Conservation (phyloP, 202 grass and related monocot genomes). For the Hordeum pubiflorum region DNA sequence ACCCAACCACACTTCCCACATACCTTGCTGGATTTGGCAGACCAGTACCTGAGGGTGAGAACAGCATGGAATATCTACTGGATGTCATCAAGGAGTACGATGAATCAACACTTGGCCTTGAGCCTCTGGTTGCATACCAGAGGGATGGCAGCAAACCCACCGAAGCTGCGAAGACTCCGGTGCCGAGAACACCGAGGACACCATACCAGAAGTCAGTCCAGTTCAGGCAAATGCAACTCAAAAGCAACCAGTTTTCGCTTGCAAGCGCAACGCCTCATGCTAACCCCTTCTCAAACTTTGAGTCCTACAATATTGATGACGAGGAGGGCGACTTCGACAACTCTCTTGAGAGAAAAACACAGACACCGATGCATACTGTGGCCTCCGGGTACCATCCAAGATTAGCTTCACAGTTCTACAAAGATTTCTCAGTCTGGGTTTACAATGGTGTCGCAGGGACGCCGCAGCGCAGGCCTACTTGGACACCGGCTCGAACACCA, state of each 20-base stretch:
- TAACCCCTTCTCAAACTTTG: constrained; percentile 25
- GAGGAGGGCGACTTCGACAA: constrained; percentile 50
- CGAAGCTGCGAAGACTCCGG: constrained; percentile 45
- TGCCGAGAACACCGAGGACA: constrained; percentile 46
- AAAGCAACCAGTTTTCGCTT: constrained; percentile 53
- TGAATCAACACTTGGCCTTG: constrained; percentile 54
- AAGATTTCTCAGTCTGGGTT: constrained; percentile 67
- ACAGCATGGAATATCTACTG: constrained; percentile 61
- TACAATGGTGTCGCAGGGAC: constrained; percentile 54
- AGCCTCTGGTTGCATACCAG: constrained; percentile 59
- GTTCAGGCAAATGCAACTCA: constrained; percentile 49
- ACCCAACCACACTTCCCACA: constrained; percentile 35
- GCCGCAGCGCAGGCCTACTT: constrained; percentile 37
- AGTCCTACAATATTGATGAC: constrained; percentile 29
- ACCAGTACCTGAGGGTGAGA: constrained; percentile 56
- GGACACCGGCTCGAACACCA: constrained; percentile 54
- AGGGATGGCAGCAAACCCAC: constrained; percentile 46
- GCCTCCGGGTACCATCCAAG: constrained; percentile 40
- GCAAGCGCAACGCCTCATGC: constrained; percentile 23
- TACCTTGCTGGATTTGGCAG: constrained; percentile 53
- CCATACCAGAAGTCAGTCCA: constrained; percentile 45
- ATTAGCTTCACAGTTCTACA: constrained; percentile 68
- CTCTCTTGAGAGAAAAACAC: constrained; percentile 48
- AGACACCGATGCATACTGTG: constrained; percentile 24
- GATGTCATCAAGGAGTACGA: constrained; percentile 76